Base-by-base conservation (phyloP, 2,329 filamentous ascomycete genomes). In the Colletotrichum sp. region DNA sequence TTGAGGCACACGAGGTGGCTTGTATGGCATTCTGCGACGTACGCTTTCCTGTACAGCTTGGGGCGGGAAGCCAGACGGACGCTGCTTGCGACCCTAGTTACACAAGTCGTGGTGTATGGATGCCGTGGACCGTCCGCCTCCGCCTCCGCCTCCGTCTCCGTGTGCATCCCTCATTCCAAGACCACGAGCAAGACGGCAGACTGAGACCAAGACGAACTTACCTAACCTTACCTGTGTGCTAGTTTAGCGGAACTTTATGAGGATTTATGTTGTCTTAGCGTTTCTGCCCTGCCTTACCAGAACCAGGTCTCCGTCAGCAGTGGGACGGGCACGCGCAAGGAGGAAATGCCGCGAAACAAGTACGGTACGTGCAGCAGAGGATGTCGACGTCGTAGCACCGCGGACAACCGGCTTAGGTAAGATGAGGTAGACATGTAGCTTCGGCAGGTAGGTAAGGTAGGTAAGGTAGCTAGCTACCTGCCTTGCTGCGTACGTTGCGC, bases 291-390 rank as follows among this genome's bases (percentile, higher is more conserved):
- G n/a, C 21, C 69, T 67, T 63, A 13, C 18, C n/a, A 21, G 43
- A 52, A n/a, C 43, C 26, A 68, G 63, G 43, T 56, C 62, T 21
- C 63, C 56, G 12, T 43, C 26, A 71, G 61, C 36, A 38, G 52
- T 55, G 61, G 30, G 59, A 66, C 56, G 30, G 59, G 65, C 65
- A 48, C 13, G 34, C 56, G 66, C 14, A 59, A 74, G 59, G 62
- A 65, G 71, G 58, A 71, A 65, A 56, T 67, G 67, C 70, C 66
- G 71, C 26, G 28, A 67, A 67, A 67, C 43, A 34, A n/a, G 64
- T 48, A 18, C 36, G 26, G 63, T 38, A 18, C 36, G 7, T 28
- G 8, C 28, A 38, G 36, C 16, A 32, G 52, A 66, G 38, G 52
- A 43, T 28, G 32, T 66, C 43, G 32, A 14, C 7, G 28, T 32